These are phyloP conservation scores for Rhododendron ferrugineum DNA, from an alignment of 148 eudicot species.

Conservation along the genomic window DNA sequence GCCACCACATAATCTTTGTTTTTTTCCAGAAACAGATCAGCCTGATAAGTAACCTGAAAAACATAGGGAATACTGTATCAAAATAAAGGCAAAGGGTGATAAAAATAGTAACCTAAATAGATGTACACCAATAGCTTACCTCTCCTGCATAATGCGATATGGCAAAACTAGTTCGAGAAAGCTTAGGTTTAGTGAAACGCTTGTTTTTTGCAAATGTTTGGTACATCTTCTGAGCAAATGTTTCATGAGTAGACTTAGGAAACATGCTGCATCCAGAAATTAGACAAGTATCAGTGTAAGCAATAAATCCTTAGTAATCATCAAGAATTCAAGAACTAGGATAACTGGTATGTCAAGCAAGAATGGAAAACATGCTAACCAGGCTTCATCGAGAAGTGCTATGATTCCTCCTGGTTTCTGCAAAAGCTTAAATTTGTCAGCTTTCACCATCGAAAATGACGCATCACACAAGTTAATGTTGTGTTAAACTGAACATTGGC, in stretches of 20 bases:
- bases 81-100: not conserved
- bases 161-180: conserved; percentile 95
- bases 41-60: conserved; percentile 79
- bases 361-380: conserved; percentile 33
- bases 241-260: conserved; percentile 97
- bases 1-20: conserved; percentile 99
- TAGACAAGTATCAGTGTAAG: conserved; percentile 12
- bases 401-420: conserved; percentile 99
- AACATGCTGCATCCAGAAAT: conserved; percentile 70
- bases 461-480: not conserved
- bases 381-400: conserved; percentile 96
- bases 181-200: conserved; percentile 95
- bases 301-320: not conserved
- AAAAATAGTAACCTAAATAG: not conserved
- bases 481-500: not conserved
- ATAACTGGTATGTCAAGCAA: not conserved
- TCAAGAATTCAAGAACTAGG: not conserved
- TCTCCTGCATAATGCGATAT: conserved; percentile 96
- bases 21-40: conserved; percentile 92
- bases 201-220: conserved; percentile 77
- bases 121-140: conserved; percentile 31
- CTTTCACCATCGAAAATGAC: not conserved
- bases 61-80: conserved; percentile 10
- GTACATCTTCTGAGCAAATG: conserved; percentile 97
- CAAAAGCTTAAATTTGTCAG: conserved; percentile 20